Evolutionary conservation across 2,329 filamentous ascomycete genomes (phyloP), one percentile per base, ranked within the genome.

Genomic region (Colletotrichum noveboracense): DNA sequence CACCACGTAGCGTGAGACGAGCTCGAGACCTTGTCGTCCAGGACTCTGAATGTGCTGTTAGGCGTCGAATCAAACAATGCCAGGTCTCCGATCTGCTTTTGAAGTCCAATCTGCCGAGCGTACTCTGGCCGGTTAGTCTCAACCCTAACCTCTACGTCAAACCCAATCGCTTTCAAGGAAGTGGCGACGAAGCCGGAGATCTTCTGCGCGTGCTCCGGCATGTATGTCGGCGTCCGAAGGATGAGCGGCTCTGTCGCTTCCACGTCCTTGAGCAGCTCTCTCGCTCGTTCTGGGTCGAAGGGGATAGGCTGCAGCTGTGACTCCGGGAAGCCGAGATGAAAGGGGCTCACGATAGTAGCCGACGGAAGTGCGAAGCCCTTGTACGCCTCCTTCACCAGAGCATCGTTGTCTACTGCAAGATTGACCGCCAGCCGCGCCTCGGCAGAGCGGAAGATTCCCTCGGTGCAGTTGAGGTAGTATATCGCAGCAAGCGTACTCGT

Each of bases 141-240:
- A 13, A 70, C 66, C 26, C 18, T 43, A 6, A 74, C 58, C 28
- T 65, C 58, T 2, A 74, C 66, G 7, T 64, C 32, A 6, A 74
- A 48, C 4, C 58, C 71, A 1, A 60, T 32, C 8, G 18, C 66
- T 36, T 60, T 24, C 24, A 74, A 34, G 7, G 66, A 64, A 3
- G 6, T 52, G 7, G 66, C 71, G 5, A 70, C 66, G n/a, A 74
- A 74, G 7, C n/a, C 3, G 8, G 71, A 74, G 1, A 74, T 74
- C 7, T 65, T 70, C 32, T 70, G 66, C 4, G 71, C 66, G 43
- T 74, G 71, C n/a, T 74, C 71, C 5, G 66, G 71, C 66, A 74
- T 74, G 24, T 74, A 70, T 0, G 48, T 34, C 14, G 71, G 71
- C 2, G 66, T 74, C 6, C 71, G 18, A 1, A 70, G 38, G 0